Evolutionary conservation across 2,329 filamentous ascomycete species (phyloP).

Genomic region (Arthrobotrys entomopaga): DNA sequence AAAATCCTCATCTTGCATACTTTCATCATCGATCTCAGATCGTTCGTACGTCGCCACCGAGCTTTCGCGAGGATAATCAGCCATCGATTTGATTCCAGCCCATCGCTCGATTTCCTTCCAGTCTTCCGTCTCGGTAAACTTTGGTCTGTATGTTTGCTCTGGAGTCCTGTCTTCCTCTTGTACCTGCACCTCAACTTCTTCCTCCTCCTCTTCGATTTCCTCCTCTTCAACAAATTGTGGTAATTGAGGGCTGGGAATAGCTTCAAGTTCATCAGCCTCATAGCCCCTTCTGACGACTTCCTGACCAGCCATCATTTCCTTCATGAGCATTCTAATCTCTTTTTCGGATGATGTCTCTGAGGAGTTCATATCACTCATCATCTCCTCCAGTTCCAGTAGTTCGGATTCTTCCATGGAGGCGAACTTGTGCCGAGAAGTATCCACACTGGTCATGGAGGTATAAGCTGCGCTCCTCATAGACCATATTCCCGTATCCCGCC

Average conservation of each 20-base stretch:
- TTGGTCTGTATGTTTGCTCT: constrained; percentile 1
- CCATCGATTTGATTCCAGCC: constrained; percentile 37
- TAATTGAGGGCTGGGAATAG: constrained; percentile 42
- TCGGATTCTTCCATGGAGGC: constrained; percentile 42
- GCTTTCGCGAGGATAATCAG: constrained; percentile 45
- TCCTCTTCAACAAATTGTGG: constrained; percentile 32
- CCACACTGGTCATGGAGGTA: constrained; percentile 49
- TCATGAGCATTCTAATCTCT: constrained; percentile 49
- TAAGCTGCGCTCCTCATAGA: constrained; percentile 43
- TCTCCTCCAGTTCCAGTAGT: constrained; percentile 45
- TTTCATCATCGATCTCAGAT: constrained; percentile 53
- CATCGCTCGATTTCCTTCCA: constrained; percentile 52
- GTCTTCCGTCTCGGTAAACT: constrained; percentile 47
- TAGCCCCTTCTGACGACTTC: constrained; percentile 38
- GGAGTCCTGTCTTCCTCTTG: constrained; percentile 21
- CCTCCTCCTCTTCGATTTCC: constrained; percentile 8
- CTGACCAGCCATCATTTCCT: constrained; percentile 46
- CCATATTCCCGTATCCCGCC: constrained; percentile 45
- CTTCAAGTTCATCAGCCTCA: constrained; percentile 19
- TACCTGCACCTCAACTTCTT: constrained; percentile 1
- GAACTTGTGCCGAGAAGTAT: constrained; percentile 40
- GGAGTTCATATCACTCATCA: constrained; percentile 53
- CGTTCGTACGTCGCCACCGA: constrained; percentile 45
- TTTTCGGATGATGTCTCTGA: constrained; percentile 39
- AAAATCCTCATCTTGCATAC: constrained; percentile 53